phyloP scores from a whole-genome alignment of 208 protist species.

The Acanthamoeba castellanii region DNA sequence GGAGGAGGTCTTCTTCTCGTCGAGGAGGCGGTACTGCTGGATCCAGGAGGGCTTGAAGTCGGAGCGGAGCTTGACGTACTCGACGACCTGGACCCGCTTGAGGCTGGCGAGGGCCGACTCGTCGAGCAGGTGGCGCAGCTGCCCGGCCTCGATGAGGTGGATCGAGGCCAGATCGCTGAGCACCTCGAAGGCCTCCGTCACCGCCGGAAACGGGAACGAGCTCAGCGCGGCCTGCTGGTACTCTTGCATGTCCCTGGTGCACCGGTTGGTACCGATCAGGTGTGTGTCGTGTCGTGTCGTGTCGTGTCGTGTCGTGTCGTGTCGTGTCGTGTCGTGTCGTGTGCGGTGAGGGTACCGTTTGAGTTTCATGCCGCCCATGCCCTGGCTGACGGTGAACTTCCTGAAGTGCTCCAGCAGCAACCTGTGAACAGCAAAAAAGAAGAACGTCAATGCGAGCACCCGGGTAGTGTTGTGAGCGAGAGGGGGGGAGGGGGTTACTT shows the following conservation, averaged over 20 bases:
- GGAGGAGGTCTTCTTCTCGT: constrained; percentile 15
- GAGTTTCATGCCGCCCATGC: constrained; percentile 65
- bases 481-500: neutral
- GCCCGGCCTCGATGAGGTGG: constrained; percentile 12
- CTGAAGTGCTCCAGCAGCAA: constrained; percentile 33
- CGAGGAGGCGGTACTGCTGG: constrained; percentile 42
- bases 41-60: constrained; percentile 58
- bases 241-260: constrained; percentile 59
- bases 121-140: constrained; percentile 44
- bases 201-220: neutral
- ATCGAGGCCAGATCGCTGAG: constrained; percentile 52
- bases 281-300: neutral
- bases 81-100: constrained; percentile 15
- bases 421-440: neutral
- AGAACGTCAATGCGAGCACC: neutral
- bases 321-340: neutral
- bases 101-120: neutral
- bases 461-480: neutral
- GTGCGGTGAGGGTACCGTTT: neutral
- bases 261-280: neutral
- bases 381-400: constrained; percentile 50
- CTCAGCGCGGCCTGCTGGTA: constrained; percentile 30
- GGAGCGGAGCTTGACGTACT: constrained; percentile 54
- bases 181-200: constrained; percentile 31
- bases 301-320: neutral